Base-by-base conservation (phyloP, 1,284 basidiomycete genomes). In the Amylostereum areolatum region DNA sequence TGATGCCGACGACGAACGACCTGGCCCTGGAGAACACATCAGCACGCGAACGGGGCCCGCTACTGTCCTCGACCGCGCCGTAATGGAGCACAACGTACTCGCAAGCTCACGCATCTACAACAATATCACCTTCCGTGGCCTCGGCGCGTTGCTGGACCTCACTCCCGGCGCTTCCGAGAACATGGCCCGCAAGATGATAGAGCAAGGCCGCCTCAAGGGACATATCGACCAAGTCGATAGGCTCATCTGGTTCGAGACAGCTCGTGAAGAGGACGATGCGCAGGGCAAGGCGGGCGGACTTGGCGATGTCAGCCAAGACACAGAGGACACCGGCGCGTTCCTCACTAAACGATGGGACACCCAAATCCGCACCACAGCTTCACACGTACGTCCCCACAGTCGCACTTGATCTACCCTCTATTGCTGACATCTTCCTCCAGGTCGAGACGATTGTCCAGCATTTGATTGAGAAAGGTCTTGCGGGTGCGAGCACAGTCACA, bases 41-140 rank as follows among this genome's bases (percentile, higher is more conserved):
- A 88, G 86, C 70, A 91, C 78, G 52, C 79, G 89, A 48, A 89
- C 82, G 33, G 90, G 89, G 1, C 94, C 96, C 1, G 86, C 90
- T 5, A 98, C 93, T 7, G 94, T 99, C n/a, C 78, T 99, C 31
- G 96, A 98, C 65, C 81, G 94, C 45, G 97, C 97, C 2, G 91
- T 99, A 43, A 91, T 98, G 82, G 96, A 99, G 65, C 97, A 99
- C 70, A 99, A 99, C 65, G 75, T 99, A 12, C 81, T 97, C 52
- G 92, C 95, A 8, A 93, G 92, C 61, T 96, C 92, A 1, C 91
- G 93, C 63, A 90, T 95, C 45, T 96, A 95, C 65, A 92, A 92
- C 63, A 97, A 97, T 60, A 95, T 97, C 69, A 89, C 90, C 5
- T 97, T 97, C 66, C 74, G 79, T 32, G 93, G 92, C 8, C 70